A percentile compares a stretch with the other conserved stretches of the same genome.
These are phyloP conservation scores for Neofusicoccum kwambonambiense DNA, from an alignment of 2,329 filamentous ascomycete genomes.

Conservation along the genomic window DNA sequence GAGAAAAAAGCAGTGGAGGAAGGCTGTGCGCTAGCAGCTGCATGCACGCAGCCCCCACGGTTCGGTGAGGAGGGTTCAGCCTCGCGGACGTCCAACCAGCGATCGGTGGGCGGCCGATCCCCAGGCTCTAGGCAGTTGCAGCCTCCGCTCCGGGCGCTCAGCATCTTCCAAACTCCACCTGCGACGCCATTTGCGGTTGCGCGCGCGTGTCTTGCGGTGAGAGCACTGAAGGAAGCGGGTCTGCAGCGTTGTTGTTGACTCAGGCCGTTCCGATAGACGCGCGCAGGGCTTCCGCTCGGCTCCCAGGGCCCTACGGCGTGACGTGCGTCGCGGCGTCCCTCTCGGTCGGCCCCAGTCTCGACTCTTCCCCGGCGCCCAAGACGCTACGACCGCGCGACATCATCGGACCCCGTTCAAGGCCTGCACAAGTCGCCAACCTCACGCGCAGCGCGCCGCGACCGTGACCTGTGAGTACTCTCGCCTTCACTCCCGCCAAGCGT, in stretches of 20 bases:
- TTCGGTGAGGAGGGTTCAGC: not conserved
- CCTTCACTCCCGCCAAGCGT: not conserved
- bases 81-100: constrained; percentile 2
- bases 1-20: not conserved
- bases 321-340: not conserved
- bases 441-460: not conserved
- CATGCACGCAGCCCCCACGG: constrained; percentile 12
- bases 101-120: not conserved
- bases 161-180: not conserved
- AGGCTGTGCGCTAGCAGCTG: constrained; percentile 7
- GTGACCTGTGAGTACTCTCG: not conserved
- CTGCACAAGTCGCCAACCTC: not conserved
- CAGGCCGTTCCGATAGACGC: not conserved
- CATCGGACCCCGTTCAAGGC: not conserved
- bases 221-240: constrained; percentile 1
- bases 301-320: not conserved
- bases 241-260: not conserved
- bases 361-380: not conserved
- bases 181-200: not conserved
- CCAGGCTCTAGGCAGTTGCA: not conserved
- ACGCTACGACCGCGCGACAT: not conserved
- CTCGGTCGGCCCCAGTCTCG: not conserved
- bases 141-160: not conserved
- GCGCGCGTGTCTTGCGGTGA: constrained; percentile 12
- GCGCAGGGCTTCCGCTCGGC: not conserved